These are phyloP conservation scores for Schrenkiella parvula DNA, from an alignment of 345 rosid genomes.

Conservation along the genomic window DNA sequence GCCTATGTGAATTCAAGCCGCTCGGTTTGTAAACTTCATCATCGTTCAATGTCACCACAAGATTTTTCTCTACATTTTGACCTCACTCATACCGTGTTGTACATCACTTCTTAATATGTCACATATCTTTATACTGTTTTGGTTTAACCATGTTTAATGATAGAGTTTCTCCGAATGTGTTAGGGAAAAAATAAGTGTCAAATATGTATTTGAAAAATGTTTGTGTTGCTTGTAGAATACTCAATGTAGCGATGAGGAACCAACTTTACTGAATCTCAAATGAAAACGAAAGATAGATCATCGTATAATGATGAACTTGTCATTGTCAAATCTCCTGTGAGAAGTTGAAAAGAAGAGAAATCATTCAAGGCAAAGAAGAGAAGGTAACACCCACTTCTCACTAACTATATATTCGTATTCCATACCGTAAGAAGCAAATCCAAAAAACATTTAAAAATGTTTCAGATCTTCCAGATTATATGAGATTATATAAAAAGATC, in stretches of 20 bases:
- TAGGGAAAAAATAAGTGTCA: neutral
- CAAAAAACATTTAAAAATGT: neutral
- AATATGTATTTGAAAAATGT: neutral
- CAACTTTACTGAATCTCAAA: neutral
- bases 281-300: slow-evolving; percentile 2
- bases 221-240: neutral
- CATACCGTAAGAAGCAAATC: slow-evolving; percentile 18
- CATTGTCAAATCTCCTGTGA: slow-evolving; percentile 2
- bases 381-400: slow-evolving; percentile 27
- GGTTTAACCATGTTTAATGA: neutral
- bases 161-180: neutral
- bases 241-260: neutral
- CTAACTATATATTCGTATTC: slow-evolving; percentile 28
- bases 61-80: neutral
- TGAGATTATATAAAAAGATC: slow-evolving; percentile 15
- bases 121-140: too few species aligned
- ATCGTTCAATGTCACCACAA: neutral
- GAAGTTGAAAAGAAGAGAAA: neutral
- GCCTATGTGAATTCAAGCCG: neutral
- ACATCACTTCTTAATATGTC: neutral
- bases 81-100: neutral
- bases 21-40: too few species aligned
- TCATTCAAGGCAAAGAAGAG: neutral
- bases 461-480: slow-evolving; percentile 18
- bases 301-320: slow-evolving; percentile 9